These are phyloP conservation scores for Cryptosporidium baileyi DNA, from an alignment of 169 alveolate species.

Conservation along the genomic window DNA sequence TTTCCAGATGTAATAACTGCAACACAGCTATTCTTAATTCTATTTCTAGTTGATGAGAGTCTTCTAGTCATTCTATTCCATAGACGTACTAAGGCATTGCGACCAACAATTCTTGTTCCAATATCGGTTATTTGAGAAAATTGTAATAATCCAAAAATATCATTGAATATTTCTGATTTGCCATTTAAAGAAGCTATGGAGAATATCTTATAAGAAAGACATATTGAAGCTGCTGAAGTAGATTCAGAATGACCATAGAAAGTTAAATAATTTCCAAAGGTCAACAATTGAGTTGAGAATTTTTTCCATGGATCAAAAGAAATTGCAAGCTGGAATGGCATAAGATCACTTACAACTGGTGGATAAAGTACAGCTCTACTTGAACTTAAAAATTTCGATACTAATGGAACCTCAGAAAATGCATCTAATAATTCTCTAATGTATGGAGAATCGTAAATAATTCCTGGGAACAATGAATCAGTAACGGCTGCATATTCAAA, in stretches of 20 bases:
- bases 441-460: slow-evolving; percentile 25
- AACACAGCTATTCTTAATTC: slow-evolving; percentile 28
- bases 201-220: slow-evolving; percentile 22
- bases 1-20: slow-evolving; percentile 53
- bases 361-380: slow-evolving; percentile 60
- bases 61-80: slow-evolving; percentile 29
- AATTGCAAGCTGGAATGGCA: slow-evolving; percentile 51
- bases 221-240: slow-evolving; percentile 65
- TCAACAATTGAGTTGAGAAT: slow-evolving; percentile 10
- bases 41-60: slow-evolving; percentile 7
- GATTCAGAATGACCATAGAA: slow-evolving; percentile 62
- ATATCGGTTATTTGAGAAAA: slow-evolving; percentile 45
- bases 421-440: slow-evolving; percentile 42
- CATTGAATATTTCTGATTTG: slow-evolving; percentile 15
- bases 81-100: slow-evolving; percentile 16
- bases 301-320: slow-evolving; percentile 33
- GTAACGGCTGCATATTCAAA: slow-evolving; percentile 28
- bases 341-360: neutral
- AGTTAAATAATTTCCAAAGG: slow-evolving; percentile 32
- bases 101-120: slow-evolving; percentile 30
- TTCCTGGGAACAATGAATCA: slow-evolving; percentile 36
- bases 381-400: slow-evolving; percentile 13
- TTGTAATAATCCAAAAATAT: slow-evolving; percentile 36
- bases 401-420: slow-evolving; percentile 31
- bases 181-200: neutral